phyloP scores from a whole-genome alignment of 2,329 filamentous ascomycete species.

The Diplodia sapinea region DNA sequence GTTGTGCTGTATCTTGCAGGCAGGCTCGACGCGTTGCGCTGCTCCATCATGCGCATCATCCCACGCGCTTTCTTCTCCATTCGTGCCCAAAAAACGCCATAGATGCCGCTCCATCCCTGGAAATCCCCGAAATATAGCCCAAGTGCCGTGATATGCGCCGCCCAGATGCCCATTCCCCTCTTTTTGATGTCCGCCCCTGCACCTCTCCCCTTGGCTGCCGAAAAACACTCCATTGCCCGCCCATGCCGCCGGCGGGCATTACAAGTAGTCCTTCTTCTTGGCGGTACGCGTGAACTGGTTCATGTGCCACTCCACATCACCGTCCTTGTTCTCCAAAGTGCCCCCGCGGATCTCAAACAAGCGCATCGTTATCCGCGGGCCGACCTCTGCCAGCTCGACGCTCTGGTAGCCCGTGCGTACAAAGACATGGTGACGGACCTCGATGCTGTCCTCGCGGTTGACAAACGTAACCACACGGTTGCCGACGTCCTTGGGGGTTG shows the following conservation, averaged over 20 bases:
- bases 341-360: slow-evolving; percentile 91
- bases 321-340: slow-evolving; percentile 91
- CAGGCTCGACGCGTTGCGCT: not conserved
- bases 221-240: slow-evolving; percentile 19
- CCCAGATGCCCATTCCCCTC: slow-evolving; percentile 15
- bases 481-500: slow-evolving; percentile 72
- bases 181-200: slow-evolving; percentile 22
- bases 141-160: slow-evolving; percentile 28
- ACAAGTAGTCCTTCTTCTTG: slow-evolving; percentile 95
- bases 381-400: slow-evolving; percentile 87
- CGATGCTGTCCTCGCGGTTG: slow-evolving; percentile 85
- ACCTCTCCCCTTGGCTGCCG: slow-evolving; percentile 6
- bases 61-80: slow-evolving; percentile 16
- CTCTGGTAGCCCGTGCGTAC: slow-evolving; percentile 90
- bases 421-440: slow-evolving; percentile 92
- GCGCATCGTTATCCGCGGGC: slow-evolving; percentile 96
- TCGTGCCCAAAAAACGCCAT: slow-evolving; percentile 26
- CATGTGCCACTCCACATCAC: slow-evolving; percentile 95
- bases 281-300: slow-evolving; percentile 94
- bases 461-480: slow-evolving; percentile 91
- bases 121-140: slow-evolving; percentile 6
- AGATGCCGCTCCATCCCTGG: slow-evolving; percentile 24
- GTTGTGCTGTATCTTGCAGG: slow-evolving; percentile 23
- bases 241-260: slow-evolving; percentile 41
- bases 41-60: slow-evolving; percentile 25